These are phyloP conservation scores for Podaxis pistillaris DNA, from an alignment of 768 basidiomycete species.

Conservation along the genomic window DNA sequence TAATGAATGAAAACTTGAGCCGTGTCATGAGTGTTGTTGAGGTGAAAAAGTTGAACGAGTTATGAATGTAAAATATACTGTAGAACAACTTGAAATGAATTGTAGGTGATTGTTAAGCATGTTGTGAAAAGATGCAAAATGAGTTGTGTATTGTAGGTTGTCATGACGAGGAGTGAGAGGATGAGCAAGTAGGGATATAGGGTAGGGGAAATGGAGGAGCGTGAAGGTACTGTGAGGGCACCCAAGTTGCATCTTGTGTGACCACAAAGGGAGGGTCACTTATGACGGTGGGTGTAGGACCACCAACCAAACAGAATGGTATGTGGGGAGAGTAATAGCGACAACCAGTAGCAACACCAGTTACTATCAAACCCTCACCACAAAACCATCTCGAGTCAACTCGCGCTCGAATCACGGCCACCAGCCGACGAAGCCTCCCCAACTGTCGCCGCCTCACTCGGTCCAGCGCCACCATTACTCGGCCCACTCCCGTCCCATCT, in stretches of 20 bases:
- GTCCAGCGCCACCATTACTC: background rate
- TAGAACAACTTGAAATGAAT: slow-evolving; percentile 2
- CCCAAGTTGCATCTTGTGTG: too few relatives aligned
- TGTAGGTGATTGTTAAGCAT: background rate
- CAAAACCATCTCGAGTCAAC: background rate
- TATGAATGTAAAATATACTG: slow-evolving; percentile 5
- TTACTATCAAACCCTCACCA: background rate
- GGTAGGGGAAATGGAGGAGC: background rate
- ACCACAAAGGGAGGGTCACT: too few relatives aligned
- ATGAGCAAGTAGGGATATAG: background rate
- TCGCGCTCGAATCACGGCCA: background rate
- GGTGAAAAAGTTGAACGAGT: background rate
- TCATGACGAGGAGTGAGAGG: background rate
- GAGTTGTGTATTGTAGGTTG: background rate
- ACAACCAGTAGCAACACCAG: too few relatives aligned
- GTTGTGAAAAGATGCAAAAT: slow-evolving; percentile 4
- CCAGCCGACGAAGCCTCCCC: background rate
- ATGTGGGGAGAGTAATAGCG: background rate
- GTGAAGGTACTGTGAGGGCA: background rate
- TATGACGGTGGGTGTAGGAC: background rate
- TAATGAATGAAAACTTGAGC: background rate
- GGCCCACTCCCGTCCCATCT: slow-evolving; percentile 28
- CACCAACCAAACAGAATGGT: background rate
- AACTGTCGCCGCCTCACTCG: background rate
- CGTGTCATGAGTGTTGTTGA: background rate